Evolutionary conservation across 805 yeast genomes (phyloP), one percentile per base, ranked within the genome.

Genomic region (Wickerhamiella slavikovae): DNA sequence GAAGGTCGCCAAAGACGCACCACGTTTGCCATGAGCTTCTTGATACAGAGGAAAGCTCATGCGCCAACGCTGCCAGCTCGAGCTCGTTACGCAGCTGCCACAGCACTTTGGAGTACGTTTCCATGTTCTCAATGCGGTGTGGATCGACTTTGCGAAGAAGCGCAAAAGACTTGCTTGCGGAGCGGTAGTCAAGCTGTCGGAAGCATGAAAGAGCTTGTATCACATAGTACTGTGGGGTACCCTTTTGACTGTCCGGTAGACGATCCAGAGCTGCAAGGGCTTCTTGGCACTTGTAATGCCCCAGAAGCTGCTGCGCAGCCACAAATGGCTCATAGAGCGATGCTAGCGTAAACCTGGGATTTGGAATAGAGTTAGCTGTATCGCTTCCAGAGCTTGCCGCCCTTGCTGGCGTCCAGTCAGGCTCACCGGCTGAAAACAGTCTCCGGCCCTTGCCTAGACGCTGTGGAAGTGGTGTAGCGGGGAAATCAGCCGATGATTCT

Each of bases 71-170:
- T n/a, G 89, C 71, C 29, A 89, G 58, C 32, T 73, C 83, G 14
- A 68, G 66, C 28, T 76, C 82, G 43, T 71, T 72, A 32, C 76
- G 85, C 29, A 82, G 53, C 55, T 89, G 96, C 98, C 98, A 85
- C 34, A 85, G 58, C 17, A 82, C 57, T 0, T 96, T 85, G 1
- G 94, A 80, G 45, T 68, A 82, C 41, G 71, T 69, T 44, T 89
- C 96, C 89, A 85, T 79, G 46, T 82, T 96, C 36, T 68, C 71
- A 11, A 73, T 47, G 33, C 96, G 60, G 8, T 83, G 76, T 24
- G 85, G 66, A 51, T 82, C 93, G 16, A 72, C 35, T 31, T 55
- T 56, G 30, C 93, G 60, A 32, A 89, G 57, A 38, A 60, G 61
- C 12, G 53, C 52, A 44, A 77, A 85, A 39, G 63, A 69, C 25